These are phyloP conservation scores for Zoysia pacifica DNA, from an alignment of 176 grass and related monocot species.

Conservation along the genomic window DNA sequence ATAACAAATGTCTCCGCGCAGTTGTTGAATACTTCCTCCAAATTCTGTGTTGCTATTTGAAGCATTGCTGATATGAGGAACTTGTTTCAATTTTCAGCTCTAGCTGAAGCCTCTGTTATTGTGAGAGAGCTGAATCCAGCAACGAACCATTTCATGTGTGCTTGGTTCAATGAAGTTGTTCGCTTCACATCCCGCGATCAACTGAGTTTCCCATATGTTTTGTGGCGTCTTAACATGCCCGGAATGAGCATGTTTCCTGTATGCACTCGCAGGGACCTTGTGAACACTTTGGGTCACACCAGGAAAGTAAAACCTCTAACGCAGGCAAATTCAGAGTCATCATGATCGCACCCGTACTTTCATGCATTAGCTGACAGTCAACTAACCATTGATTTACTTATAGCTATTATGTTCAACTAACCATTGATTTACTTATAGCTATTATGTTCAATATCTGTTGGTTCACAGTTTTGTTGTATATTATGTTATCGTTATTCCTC, in stretches of 20 bases:
- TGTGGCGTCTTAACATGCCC: constrained; percentile 70
- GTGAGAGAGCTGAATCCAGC: constrained; percentile 78
- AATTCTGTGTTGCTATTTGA: not conserved
- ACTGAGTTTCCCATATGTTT: constrained; percentile 90
- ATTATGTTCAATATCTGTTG: not conserved
- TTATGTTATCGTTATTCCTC: constrained; percentile 43
- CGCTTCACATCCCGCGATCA: constrained; percentile 94
- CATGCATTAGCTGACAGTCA: constrained; percentile 19
- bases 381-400: constrained; percentile 47
- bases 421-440: constrained; percentile 35
- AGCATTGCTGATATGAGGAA: constrained; percentile 6
- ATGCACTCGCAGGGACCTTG: constrained; percentile 85
- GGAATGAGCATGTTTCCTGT: constrained; percentile 85
- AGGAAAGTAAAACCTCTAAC: constrained; percentile 79
- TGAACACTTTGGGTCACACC: constrained; percentile 88
- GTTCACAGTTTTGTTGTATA: constrained; percentile 65
- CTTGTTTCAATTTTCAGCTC: constrained; percentile 62
- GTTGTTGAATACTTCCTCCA: not conserved
- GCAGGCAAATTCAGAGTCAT: constrained; percentile 34
- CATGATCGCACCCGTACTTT: not conserved
- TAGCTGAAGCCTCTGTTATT: constrained; percentile 85
- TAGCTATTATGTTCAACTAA: constrained; percentile 37
- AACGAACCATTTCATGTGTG: constrained; percentile 86
- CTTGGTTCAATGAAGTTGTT: constrained; percentile 97
- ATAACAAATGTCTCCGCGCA: constrained; percentile 39